These are phyloP conservation scores for Sphagnum magellanicum DNA, from an alignment of 228 moss, liverwort and hornwort genomes.

Conservation along the genomic window DNA sequence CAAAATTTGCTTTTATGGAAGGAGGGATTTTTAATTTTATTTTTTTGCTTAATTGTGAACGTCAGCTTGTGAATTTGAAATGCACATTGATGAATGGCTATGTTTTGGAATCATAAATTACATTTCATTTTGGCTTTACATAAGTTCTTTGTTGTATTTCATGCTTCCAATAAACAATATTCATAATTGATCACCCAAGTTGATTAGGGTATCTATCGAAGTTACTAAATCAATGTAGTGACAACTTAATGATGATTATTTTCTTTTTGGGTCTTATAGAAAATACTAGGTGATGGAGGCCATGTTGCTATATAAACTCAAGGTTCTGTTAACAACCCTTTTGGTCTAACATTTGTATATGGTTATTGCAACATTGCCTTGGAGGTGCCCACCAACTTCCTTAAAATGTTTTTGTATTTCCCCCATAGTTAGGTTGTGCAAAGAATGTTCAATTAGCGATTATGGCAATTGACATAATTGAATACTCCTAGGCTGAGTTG, in stretches of 20 bases:
- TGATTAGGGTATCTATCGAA: too few relatives aligned
- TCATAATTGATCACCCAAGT: too few relatives aligned
- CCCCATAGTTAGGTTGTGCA: neutral
- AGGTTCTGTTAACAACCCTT: conserved; percentile 96
- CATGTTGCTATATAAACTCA: conserved; percentile 97
- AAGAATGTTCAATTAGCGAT: neutral
- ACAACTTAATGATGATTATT: neutral
- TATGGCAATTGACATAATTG: neutral
- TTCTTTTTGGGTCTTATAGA: conserved; percentile 20
- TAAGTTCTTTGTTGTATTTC: too few relatives aligned
- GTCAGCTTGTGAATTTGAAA: too few relatives aligned
- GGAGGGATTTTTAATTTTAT: too few relatives aligned
- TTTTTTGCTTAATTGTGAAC: too few relatives aligned
- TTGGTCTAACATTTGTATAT: conserved; percentile 96
- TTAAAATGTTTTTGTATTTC: neutral
- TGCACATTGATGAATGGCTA: too few relatives aligned
- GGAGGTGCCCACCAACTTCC: conserved; percentile 33
- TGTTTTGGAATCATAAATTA: too few relatives aligned
- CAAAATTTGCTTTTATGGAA: too few relatives aligned
- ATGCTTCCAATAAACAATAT: too few relatives aligned
- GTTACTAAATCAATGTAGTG: neutral
- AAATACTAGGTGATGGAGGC: conserved; percentile 87
- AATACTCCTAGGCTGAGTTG: neutral
- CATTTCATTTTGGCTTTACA: too few relatives aligned
- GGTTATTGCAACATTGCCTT: conserved; percentile 91